Evolutionary conservation across 495 filamentous ascomycete species (phyloP), one percentile per base, ranked within the genome.

Genomic region (Aspergillus leporis): DNA sequence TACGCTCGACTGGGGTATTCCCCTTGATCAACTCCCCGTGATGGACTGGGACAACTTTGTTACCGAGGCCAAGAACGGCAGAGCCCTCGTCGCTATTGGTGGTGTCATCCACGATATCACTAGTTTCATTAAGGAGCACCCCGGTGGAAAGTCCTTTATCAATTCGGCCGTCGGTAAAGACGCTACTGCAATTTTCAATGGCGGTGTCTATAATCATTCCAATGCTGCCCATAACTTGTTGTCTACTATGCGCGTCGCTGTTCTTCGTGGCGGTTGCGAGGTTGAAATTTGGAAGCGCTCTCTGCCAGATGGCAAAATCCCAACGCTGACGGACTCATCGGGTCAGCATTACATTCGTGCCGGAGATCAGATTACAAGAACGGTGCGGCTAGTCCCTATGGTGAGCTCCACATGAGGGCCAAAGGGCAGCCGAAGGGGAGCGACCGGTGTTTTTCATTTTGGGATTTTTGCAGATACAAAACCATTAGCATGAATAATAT

Each of bases 11-110:
- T 47, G 43, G 43, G 43, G 43, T 19, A 23, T 14, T 3, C 43
- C 43, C 19, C 43, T 47, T 1, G 19, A 47, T 19, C 43, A 47
- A 10, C 43, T 47, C 1, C 43, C 43, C 21, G 19, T 47, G 8
- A 47, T 47, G 43, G 43, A 47, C 8, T 47, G 43, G 43, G 43
- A 47, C 23, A n/a, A 23, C 8, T 47, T 47, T 23, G 43, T 47
- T 10, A 8, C 18, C 4, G 43, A 23, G 16, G 43, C 43, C 6
- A 22, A 47, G 43, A 47, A 47, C 43, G 43, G 43, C 43, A 7
- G 19, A 7, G 43, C 43, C 19, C 43, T 47, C 2, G 43, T 47
- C 10, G 43, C 43, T 9, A 47, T 47, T n/a, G 43, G 19, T 1
- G 43, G 43, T 4, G 43, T 47, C 7, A 47, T 47, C 13, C 43